A percentile compares a stretch with the other conserved stretches of the same genome.
These are phyloP conservation scores for Arctostaphylos glauca DNA, from an alignment of 148 eudicot genomes.

Conservation along the genomic window DNA sequence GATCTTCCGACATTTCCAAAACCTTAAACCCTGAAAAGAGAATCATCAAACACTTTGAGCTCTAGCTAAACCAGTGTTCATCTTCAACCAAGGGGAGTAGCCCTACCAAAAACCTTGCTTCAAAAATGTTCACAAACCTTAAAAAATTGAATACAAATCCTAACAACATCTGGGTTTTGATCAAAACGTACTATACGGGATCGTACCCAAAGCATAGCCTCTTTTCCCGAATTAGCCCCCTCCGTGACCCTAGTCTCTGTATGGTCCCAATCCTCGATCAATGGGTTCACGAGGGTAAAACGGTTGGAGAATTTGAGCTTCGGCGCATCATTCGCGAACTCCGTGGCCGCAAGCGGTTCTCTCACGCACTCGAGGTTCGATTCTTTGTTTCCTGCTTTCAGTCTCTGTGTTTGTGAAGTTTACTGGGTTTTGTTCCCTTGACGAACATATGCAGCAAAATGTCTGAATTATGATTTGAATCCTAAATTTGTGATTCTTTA, in stretches of 20 bases:
- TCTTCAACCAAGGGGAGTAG: background rate
- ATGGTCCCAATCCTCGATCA: slow-evolving; percentile 41
- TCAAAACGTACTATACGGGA: background rate
- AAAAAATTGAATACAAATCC: background rate
- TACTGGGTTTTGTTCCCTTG: background rate
- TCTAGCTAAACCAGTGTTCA: background rate
- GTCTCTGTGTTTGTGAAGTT: background rate
- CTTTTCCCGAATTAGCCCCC: slow-evolving; percentile 35
- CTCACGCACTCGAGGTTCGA: slow-evolving; percentile 51
- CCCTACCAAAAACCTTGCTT: background rate
- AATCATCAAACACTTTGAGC: no score
- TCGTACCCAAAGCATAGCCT: slow-evolving; percentile 14
- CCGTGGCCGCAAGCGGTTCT: slow-evolving; percentile 38
- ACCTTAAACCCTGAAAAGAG: background rate
- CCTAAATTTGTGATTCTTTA: background rate
- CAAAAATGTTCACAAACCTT: background rate
- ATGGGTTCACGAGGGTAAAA: slow-evolving; percentile 44
- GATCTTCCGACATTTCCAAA: background rate
- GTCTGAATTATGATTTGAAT: background rate
- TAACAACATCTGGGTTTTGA: background rate
- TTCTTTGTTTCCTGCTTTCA: background rate
- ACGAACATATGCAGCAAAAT: background rate
- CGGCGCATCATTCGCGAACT: slow-evolving; percentile 40
- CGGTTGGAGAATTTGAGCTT: slow-evolving; percentile 23
- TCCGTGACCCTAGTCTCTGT: slow-evolving; percentile 22